phyloP scores from a whole-genome alignment of 805 yeast species.

The Zygotorulaspora chibaensis region DNA sequence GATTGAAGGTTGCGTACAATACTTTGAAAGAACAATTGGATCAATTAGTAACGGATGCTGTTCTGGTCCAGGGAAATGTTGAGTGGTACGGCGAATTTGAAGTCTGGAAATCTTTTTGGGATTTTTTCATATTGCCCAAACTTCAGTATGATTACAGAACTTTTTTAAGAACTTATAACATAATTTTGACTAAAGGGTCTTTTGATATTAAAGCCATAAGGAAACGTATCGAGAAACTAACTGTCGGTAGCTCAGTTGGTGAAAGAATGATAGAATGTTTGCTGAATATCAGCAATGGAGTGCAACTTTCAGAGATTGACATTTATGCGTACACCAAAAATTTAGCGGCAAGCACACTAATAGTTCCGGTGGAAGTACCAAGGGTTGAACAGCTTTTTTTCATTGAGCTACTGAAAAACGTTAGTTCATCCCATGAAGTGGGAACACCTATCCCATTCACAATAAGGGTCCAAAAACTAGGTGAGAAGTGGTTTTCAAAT shows the following conservation, averaged over 20 bases:
- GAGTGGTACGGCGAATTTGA: constrained; percentile 24
- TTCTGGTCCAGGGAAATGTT: constrained; percentile 27
- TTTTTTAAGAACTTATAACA: constrained; percentile 14
- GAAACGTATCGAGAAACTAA: neutral
- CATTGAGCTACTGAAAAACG: constrained; percentile 14
- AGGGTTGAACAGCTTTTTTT: constrained; percentile 22
- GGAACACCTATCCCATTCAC: constrained; percentile 23
- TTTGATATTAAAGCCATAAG: constrained; percentile 4
- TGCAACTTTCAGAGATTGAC: constrained; percentile 21
- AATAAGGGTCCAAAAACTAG: constrained; percentile 18
- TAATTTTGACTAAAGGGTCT: constrained; percentile 9
- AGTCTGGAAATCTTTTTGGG: constrained; percentile 28
- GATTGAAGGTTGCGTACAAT: constrained; percentile 22
- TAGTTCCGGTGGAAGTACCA: constrained; percentile 31
- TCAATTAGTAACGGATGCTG: constrained; percentile 25
- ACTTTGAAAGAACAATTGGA: constrained; percentile 29
- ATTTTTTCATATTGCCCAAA: constrained; percentile 16
- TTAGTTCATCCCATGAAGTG: constrained; percentile 7
- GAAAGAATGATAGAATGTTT: constrained; percentile 20
- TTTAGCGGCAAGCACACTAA: constrained; percentile 15
- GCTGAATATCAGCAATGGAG: constrained; percentile 17
- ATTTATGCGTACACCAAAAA: constrained; percentile 24
- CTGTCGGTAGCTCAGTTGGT: constrained; percentile 15
- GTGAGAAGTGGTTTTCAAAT: constrained; percentile 19
- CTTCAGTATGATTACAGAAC: constrained; percentile 23